These are phyloP conservation scores for Ceratonia siliqua DNA, from an alignment of 306 rosid genomes.

Conservation along the genomic window DNA sequence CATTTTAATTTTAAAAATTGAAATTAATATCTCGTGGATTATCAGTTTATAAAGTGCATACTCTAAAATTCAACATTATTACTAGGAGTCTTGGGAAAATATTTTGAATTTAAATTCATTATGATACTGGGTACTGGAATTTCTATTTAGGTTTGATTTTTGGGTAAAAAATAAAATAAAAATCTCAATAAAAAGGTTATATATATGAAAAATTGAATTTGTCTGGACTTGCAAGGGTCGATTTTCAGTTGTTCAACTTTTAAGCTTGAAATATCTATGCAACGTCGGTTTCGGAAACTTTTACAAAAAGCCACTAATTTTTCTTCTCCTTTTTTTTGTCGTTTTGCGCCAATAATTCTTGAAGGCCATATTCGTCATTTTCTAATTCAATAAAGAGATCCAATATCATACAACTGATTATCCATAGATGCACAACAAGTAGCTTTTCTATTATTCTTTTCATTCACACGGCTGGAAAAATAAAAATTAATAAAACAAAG, in stretches of 20 bases:
- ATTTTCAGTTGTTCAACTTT: slow-evolving; percentile 27
- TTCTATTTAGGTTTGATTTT: no score
- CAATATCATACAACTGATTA: slow-evolving; percentile 35
- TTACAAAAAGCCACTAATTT: slow-evolving; percentile 12
- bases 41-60: no score
- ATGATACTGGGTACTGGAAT: no score
- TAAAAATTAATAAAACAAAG: not conserved
- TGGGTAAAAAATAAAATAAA: no score
- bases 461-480: slow-evolving; percentile 34
- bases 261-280: slow-evolving; percentile 11
- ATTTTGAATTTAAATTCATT: no score
- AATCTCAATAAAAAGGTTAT: no score
- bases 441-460: slow-evolving; percentile 14
- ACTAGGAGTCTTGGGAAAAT: no score
- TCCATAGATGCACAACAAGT: slow-evolving; percentile 17
- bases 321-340: slow-evolving; percentile 1
- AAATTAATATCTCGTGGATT: no score
- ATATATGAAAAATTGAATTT: not conserved
- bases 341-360: slow-evolving; percentile 10
- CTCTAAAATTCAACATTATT: no score
- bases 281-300: slow-evolving; percentile 37
- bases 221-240: not conserved
- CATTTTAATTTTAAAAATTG: no score
- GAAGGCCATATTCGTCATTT: slow-evolving; percentile 38
- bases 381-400: not conserved